phyloP scores from a whole-genome alignment of 352 stramenopile species.

The Globisporangium splendens region DNA sequence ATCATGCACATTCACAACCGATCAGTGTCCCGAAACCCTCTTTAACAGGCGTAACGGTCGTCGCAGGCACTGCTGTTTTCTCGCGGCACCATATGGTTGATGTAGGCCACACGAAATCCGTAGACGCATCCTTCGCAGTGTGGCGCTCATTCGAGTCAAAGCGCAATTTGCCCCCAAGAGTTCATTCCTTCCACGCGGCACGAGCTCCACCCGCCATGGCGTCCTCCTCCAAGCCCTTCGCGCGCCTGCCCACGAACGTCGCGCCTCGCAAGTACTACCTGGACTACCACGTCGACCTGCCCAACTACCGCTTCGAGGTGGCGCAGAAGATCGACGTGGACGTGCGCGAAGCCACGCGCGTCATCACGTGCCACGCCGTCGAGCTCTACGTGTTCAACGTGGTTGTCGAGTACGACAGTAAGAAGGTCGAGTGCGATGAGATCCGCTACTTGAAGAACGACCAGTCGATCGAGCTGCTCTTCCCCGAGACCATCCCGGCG shows the following conservation, averaged over 20 bases:
- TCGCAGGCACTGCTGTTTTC: too few relatives aligned
- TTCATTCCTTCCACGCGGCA: too few relatives aligned
- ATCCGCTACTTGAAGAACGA: slow-evolving; percentile 55
- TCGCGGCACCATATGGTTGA: neutral
- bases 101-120: neutral
- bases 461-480: slow-evolving; percentile 52
- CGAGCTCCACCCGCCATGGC: neutral
- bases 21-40: neutral
- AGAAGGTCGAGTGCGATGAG: slow-evolving; percentile 38
- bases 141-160: too few relatives aligned
- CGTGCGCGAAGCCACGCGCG: slow-evolving; percentile 54
- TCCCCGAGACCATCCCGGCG: slow-evolving; percentile 40
- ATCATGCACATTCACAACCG: too few relatives aligned
- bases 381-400: slow-evolving; percentile 89
- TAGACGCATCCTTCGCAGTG: neutral
- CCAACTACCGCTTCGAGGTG: slow-evolving; percentile 69
- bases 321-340: slow-evolving; percentile 55
- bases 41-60: neutral
- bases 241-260: slow-evolving; percentile 57
- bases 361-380: slow-evolving; percentile 92
- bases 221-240: slow-evolving; percentile 42
- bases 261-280: slow-evolving; percentile 72
- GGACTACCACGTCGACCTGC: slow-evolving; percentile 75
- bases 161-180: neutral
- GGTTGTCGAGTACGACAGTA: slow-evolving; percentile 35